Evolutionary conservation across 768 basidiomycete genomes (phyloP).

Genomic region (Daedaleopsis sinensis): DNA sequence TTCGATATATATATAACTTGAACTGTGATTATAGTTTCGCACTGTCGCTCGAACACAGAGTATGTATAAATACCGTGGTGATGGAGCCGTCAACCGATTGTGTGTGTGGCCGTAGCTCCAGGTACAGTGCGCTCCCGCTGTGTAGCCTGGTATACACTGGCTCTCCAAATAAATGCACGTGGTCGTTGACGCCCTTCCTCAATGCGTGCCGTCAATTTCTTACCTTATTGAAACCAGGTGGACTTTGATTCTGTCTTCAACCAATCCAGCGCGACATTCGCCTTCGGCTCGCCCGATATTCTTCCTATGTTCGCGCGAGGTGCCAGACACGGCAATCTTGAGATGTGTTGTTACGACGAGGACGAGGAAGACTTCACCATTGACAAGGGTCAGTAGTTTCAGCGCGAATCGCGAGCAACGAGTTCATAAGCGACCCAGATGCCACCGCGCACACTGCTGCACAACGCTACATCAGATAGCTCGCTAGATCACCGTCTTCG

Average conservation of each 20-base stretch:
- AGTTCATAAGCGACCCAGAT: conserved; percentile 44
- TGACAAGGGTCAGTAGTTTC: conserved; percentile 55
- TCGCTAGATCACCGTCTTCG: conserved; percentile 54
- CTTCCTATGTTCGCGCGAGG: conserved; percentile 86
- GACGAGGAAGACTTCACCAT: conserved; percentile 88
- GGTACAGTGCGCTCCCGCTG: too few relatives aligned
- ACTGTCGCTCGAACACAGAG: too few relatives aligned
- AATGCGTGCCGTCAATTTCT: too few relatives aligned
- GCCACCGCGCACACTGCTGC: conserved; percentile 64
- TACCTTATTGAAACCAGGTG: too few relatives aligned
- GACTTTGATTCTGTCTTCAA: conserved; percentile 92
- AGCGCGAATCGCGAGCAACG: neutral
- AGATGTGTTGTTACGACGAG: conserved; percentile 76
- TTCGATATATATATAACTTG: too few relatives aligned
- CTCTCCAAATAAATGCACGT: too few relatives aligned
- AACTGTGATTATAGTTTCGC: too few relatives aligned
- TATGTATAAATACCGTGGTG: too few relatives aligned
- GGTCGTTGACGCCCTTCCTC: too few relatives aligned
- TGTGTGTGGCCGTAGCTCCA: too few relatives aligned
- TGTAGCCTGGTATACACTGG: too few relatives aligned
- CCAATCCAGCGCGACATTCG: conserved; percentile 73
- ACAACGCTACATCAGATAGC: conserved; percentile 60
- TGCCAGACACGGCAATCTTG: conserved; percentile 67
- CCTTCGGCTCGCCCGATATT: conserved; percentile 89
- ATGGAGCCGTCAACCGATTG: too few relatives aligned